phyloP scores from a whole-genome alignment of 2,329 filamentous ascomycete species.

The Monilinia polystroma region DNA sequence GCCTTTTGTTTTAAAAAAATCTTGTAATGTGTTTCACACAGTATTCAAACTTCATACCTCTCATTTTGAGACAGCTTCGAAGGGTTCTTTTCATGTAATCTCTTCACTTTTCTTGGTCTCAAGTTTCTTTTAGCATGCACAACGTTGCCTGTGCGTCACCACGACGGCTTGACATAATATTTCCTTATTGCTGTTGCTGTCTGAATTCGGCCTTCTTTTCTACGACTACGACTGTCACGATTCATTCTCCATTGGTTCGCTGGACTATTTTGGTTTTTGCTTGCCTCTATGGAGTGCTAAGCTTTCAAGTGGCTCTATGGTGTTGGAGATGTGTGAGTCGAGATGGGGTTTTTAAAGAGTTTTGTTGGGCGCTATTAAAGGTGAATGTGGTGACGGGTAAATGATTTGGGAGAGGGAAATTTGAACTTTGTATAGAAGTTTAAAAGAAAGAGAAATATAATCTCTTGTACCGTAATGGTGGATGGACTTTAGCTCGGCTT shows the following conservation, averaged over 20 bases:
- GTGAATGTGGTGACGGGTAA: not conserved
- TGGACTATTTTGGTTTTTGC: constrained; percentile 16
- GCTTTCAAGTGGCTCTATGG: constrained; percentile 6
- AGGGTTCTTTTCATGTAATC: constrained; percentile 23
- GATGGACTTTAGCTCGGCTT: not conserved
- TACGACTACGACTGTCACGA: constrained; percentile 23
- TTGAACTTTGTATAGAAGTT: not conserved
- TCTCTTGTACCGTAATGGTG: not conserved
- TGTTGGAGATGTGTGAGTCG: not conserved
- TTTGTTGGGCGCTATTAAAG: not conserved
- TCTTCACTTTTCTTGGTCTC: constrained; percentile 13
- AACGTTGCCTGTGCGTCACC: constrained; percentile 15
- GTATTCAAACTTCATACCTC: constrained; percentile 23
- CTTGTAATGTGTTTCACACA: constrained; percentile 23
- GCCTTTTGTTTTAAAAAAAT: constrained; percentile 22
- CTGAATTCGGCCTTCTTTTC: constrained; percentile 12
- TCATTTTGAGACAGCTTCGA: constrained; percentile 20
- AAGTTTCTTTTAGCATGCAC: not conserved
- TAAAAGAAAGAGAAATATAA: not conserved
- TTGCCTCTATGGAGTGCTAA: not conserved
- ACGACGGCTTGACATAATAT: constrained; percentile 15
- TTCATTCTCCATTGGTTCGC: constrained; percentile 6
- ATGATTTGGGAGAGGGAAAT: not conserved
- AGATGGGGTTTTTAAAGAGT: not conserved
- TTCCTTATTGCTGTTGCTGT: constrained; percentile 3